Base-by-base conservation (phyloP, 805 yeast species). In the Kockiozyma suomiensis region DNA sequence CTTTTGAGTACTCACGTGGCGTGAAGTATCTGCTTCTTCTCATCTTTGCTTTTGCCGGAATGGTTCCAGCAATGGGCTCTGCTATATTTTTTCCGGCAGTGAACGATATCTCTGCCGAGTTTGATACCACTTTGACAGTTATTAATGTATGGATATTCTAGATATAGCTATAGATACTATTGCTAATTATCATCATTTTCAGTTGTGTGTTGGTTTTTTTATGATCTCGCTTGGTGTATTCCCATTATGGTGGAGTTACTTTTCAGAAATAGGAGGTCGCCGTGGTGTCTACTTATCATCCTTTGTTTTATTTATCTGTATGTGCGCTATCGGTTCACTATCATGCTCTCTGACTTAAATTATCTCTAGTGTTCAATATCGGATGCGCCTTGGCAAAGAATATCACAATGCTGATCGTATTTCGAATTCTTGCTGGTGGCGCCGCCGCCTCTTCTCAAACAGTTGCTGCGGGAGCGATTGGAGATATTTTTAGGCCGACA, bases 51-150 rank as follows among this genome's bases (percentile, higher is more conserved):
- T 74, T 82, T 59, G 91, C 92, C 5, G 87, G 92, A 0, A 75
- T 87, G 70, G 81, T 87, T 55, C 96, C 96, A 0, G 96, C 97
- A 4, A 87, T 90, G 94, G 96, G 94, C 12, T 86, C 94, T 0
- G 86, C 94, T 0, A 88, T 90, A 52, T 78, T 90, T 69, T 81
- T 87, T 51, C 97, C 97, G 0, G 93, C 94, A 0, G 81, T 88
- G 21, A 82, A 82, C 35, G 81, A 82, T 54, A 80, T 90, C 43
- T 80, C 81, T 3, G 62, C 66, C 0, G 83, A 82, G 19, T 78
- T 88, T 17, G 47, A 85, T 45, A 85, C 96, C 0, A 68, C 82
- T 3, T 80, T 80, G 1, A 75, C 84, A 30, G 78, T 82, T 68
- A 90, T 89, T 26, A 90, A 89, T 69, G 79, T 90, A 17, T 25